phyloP scores from a whole-genome alignment of 805 yeast species.

The Yamadazyma philogaea region DNA sequence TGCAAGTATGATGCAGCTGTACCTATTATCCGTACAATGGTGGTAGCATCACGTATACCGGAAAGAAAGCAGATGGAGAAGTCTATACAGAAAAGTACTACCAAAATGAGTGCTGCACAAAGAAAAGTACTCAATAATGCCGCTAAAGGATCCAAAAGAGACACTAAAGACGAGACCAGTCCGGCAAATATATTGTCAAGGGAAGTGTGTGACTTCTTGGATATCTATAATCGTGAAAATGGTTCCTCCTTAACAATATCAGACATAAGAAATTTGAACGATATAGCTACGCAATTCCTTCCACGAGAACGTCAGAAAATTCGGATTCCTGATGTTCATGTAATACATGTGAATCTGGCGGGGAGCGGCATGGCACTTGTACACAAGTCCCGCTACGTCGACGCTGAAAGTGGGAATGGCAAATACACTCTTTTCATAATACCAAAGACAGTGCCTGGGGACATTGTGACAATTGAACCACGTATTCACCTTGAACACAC shows the following conservation, averaged over 20 bases:
- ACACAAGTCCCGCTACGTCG: conserved; percentile 18
- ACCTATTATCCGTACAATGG: not conserved
- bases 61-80: not conserved
- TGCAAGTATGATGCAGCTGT: not conserved
- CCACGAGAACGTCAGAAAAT: conserved; percentile 21
- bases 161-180: conserved; percentile 28
- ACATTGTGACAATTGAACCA: conserved; percentile 27
- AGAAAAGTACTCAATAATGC: not conserved
- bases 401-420: not conserved
- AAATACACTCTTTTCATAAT: conserved; percentile 26
- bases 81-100: not conserved
- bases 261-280: conserved; percentile 20
- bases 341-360: conserved; percentile 28
- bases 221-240: conserved; percentile 5
- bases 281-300: conserved; percentile 22
- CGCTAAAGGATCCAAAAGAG: conserved; percentile 26
- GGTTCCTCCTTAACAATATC: conserved; percentile 11
- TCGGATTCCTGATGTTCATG: conserved; percentile 16
- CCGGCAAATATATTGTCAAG: conserved; percentile 21
- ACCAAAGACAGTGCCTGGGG: conserved; percentile 42
- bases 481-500: conserved; percentile 28
- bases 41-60: not conserved
- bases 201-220: conserved; percentile 25
- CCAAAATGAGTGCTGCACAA: not conserved
- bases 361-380: conserved; percentile 39